These are phyloP conservation scores for Hygrophorus russula DNA, from an alignment of 768 basidiomycete species.

Conservation along the genomic window DNA sequence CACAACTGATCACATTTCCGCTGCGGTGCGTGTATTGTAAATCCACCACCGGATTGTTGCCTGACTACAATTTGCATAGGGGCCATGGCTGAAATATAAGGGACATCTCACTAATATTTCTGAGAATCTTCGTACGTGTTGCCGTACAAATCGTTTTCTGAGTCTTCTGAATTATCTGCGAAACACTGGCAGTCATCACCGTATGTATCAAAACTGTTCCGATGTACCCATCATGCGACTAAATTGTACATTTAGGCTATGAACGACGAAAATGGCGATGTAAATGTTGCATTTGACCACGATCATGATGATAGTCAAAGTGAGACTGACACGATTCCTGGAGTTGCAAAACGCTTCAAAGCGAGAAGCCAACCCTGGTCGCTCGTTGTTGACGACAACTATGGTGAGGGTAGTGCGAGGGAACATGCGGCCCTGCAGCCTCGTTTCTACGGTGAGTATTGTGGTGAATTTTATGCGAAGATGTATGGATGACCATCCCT, in stretches of 20 bases:
- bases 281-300: constrained; percentile 85
- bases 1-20: constrained; percentile 97
- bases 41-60: background rate
- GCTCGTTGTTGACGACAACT: constrained; percentile 90
- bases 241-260: constrained; percentile 43
- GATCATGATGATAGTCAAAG: constrained; percentile 33
- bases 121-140: constrained; percentile 75
- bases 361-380: constrained; percentile 82
- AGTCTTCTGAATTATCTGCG: constrained; percentile 1
- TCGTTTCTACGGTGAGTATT: constrained; percentile 65
- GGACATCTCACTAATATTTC: constrained; percentile 95
- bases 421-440: constrained; percentile 98
- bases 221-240: background rate
- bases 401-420: constrained; percentile 95
- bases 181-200: constrained; percentile 67
- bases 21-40: constrained; percentile 51
- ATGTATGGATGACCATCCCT: background rate
- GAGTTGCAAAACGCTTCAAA: constrained; percentile 84
- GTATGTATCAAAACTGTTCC: constrained; percentile 21
- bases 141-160: background rate
- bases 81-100: constrained; percentile 98
- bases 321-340: constrained; percentile 74
- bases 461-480: background rate
- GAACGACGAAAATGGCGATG: constrained; percentile 90
- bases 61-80: constrained; percentile 30